phyloP scores from a whole-genome alignment of 83 land plant genomes.

The Thuja plicata region DNA sequence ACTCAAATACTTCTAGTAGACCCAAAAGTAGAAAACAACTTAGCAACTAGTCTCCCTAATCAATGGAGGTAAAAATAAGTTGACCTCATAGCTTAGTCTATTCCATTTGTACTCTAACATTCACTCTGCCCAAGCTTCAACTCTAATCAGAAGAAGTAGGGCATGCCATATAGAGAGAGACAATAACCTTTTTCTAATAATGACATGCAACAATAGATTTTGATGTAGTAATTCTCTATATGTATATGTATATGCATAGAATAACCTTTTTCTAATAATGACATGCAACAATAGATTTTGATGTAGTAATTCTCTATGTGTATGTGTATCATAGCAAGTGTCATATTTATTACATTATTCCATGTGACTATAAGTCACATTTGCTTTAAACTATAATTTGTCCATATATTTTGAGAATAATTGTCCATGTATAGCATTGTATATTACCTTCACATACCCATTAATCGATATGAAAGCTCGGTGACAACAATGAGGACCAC shows the following conservation, averaged over 20 bases:
- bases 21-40: too few species aligned
- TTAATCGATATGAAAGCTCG: conserved; percentile 9
- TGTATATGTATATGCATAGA: conserved; percentile 25
- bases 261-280: background rate
- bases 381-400: conserved; percentile 16
- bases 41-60: background rate
- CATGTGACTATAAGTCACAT: conserved; percentile 20
- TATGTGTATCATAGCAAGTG: conserved; percentile 6
- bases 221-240: conserved; percentile 21
- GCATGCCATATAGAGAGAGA: background rate
- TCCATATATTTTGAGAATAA: too few species aligned
- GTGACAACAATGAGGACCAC: background rate
- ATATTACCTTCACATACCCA: conserved; percentile 26
- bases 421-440: background rate
- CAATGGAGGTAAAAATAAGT: background rate
- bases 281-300: background rate
- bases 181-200: background rate
- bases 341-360: conserved; percentile 20
- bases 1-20: too few species aligned
- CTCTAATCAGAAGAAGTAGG: background rate
- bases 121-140: background rate
- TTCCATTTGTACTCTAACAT: background rate
- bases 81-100: background rate
- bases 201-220: background rate
- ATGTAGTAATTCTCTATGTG: conserved; percentile 23